Conservation (phyloP, 202 grass and related monocot species). For the Setaria italica region DNA sequence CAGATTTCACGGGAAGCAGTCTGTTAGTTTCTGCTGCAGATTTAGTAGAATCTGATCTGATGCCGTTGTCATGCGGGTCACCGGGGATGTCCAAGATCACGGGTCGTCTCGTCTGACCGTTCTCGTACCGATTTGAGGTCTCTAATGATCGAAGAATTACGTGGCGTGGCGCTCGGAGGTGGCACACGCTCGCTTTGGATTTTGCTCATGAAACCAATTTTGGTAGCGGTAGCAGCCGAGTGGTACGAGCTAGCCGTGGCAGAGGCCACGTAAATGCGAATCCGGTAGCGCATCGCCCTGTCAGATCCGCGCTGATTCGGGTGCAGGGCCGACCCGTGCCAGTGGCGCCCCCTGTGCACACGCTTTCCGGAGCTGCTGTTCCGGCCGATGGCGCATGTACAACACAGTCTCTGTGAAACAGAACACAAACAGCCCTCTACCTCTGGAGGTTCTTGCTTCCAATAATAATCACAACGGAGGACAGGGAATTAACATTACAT, state of each 20-base stretch:
- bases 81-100: not conserved
- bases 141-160: no score
- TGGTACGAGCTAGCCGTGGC: not conserved
- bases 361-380: not conserved
- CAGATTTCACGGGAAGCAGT: no score
- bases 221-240: not conserved
- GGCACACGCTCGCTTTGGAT: not conserved
- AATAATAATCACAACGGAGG: no score
- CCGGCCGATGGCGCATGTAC: no score
- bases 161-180: no score
- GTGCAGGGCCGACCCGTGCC: conserved; percentile 10
- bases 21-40: no score
- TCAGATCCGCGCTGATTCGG: conserved; percentile 23
- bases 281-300: not conserved
- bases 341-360: not conserved
- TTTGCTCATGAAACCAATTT: not conserved
- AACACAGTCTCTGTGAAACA: no score
- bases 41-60: not conserved
- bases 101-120: not conserved
- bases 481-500: no score
- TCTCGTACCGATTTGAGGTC: not conserved
- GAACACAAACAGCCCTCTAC: no score
- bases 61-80: not conserved
- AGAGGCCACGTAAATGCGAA: conserved; percentile 25
- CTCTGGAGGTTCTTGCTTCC: no score